Evolutionary conservation across 2,329 filamentous ascomycete species (phyloP).

Genomic region (Ascochyta lentis): DNA sequence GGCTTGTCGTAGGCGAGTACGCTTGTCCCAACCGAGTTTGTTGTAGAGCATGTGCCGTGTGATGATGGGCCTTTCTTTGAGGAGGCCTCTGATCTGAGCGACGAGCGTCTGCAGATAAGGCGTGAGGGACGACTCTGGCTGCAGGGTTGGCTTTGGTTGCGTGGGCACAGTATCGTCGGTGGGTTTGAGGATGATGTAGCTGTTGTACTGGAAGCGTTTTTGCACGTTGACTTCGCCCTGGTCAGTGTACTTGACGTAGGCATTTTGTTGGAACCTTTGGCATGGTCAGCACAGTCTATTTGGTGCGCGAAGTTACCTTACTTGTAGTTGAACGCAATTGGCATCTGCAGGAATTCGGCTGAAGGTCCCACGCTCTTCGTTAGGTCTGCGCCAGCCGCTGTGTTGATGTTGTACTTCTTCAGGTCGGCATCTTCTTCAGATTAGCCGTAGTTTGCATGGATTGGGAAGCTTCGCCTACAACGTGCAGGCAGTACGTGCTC

Average conservation of each 20-base stretch:
- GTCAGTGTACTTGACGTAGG: slow-evolving; percentile 70
- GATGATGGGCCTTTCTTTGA: slow-evolving; percentile 81
- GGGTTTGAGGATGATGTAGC: slow-evolving; percentile 62
- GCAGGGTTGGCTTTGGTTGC: slow-evolving; percentile 64
- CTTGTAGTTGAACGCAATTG: slow-evolving; percentile 72
- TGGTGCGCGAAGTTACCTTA: slow-evolving; percentile 33
- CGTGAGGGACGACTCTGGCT: slow-evolving; percentile 57
- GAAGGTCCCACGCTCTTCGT: slow-evolving; percentile 77
- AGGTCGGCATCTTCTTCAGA: slow-evolving; percentile 59
- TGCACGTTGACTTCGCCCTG: slow-evolving; percentile 40
- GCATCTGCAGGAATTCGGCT: slow-evolving; percentile 76
- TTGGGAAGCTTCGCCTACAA: slow-evolving; percentile 57
- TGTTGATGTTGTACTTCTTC: slow-evolving; percentile 65
- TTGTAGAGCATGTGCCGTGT: slow-evolving; percentile 84
- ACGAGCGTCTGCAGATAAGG: slow-evolving; percentile 70
- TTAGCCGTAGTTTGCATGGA: not conserved
- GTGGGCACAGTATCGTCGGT: slow-evolving; percentile 69
- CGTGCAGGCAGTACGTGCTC: slow-evolving; percentile 75
- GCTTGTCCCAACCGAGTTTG: slow-evolving; percentile 63
- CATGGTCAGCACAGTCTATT: not conserved
- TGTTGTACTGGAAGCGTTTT: slow-evolving; percentile 33
- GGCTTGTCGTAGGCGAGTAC: slow-evolving; percentile 71
- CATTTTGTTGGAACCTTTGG: slow-evolving; percentile 81
- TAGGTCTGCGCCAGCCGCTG: slow-evolving; percentile 59
- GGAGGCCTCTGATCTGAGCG: slow-evolving; percentile 66